These are phyloP conservation scores for Solanum sejunctum DNA, from an alignment of 257 asterid species.

Conservation along the genomic window DNA sequence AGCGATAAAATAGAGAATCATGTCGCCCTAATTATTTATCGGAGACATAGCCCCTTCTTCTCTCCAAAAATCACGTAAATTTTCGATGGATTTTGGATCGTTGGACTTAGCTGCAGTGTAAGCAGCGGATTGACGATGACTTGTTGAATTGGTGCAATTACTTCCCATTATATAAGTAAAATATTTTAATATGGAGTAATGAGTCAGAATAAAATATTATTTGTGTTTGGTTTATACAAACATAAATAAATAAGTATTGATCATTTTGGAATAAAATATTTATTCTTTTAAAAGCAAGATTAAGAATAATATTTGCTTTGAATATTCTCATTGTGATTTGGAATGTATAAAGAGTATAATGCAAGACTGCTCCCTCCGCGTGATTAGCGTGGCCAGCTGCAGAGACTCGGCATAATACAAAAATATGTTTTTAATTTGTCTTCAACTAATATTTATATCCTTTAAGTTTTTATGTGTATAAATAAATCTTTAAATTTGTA, in stretches of 20 bases:
- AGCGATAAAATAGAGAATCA: too few species aligned
- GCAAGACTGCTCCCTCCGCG: background rate
- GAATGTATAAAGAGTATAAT: background rate
- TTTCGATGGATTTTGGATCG: too few species aligned
- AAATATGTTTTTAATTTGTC: too few species aligned
- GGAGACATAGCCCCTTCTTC: too few species aligned
- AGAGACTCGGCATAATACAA: too few species aligned
- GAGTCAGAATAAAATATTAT: background rate
- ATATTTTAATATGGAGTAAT: background rate
- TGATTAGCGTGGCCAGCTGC: background rate
- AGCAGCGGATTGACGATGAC: too few species aligned
- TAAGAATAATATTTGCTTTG: background rate
- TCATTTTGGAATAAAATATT: background rate
- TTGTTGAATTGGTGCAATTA: background rate
- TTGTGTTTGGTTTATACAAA: background rate
- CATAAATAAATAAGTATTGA: background rate
- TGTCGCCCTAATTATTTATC: too few species aligned
- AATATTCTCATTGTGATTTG: background rate
- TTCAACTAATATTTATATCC: too few species aligned
- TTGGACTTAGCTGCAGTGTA: too few species aligned
- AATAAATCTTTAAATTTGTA: too few species aligned
- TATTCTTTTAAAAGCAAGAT: background rate
- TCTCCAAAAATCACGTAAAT: too few species aligned
- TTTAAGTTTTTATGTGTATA: too few species aligned
- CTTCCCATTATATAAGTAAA: background rate